Evolutionary conservation across 257 asterid species (phyloP).

Genomic region (Vinca minor): DNA sequence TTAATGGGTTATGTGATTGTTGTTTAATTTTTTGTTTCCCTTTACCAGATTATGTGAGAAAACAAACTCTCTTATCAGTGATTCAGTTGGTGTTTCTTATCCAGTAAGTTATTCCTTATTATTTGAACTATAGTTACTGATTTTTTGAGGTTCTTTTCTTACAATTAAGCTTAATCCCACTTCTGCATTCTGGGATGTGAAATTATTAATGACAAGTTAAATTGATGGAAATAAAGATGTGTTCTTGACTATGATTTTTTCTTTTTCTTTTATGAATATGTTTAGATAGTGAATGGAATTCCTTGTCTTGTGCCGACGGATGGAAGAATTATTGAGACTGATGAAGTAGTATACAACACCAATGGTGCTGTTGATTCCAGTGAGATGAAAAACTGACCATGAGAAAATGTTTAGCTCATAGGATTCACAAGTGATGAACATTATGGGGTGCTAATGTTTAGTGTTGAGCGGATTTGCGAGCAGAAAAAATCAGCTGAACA

Average conservation of each 20-base stretch:
- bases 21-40: too few relatives aligned
- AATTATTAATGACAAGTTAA: neutral
- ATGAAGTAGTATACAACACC: constrained; percentile 17
- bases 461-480: neutral
- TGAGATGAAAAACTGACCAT: constrained; percentile 16
- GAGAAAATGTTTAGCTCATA: constrained; percentile 5
- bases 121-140: neutral
- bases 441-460: neutral
- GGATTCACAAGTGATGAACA: constrained; percentile 5
- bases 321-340: constrained; percentile 33
- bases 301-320: constrained; percentile 63
- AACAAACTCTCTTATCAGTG: constrained; percentile 64
- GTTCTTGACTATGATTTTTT: constrained; percentile 6
- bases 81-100: constrained; percentile 64
- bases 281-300: constrained; percentile 55
- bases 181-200: neutral
- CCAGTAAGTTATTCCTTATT: constrained; percentile 25
- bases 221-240: neutral
- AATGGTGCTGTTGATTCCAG: constrained; percentile 15
- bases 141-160: neutral
- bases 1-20: too few relatives aligned
- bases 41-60: constrained; percentile 37
- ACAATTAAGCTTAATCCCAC: neutral
- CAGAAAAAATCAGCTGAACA: neutral
- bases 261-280: neutral